phyloP scores from a whole-genome alignment of 371 early-diverging fungal genomes.

The Syncephalastrum sp. region DNA sequence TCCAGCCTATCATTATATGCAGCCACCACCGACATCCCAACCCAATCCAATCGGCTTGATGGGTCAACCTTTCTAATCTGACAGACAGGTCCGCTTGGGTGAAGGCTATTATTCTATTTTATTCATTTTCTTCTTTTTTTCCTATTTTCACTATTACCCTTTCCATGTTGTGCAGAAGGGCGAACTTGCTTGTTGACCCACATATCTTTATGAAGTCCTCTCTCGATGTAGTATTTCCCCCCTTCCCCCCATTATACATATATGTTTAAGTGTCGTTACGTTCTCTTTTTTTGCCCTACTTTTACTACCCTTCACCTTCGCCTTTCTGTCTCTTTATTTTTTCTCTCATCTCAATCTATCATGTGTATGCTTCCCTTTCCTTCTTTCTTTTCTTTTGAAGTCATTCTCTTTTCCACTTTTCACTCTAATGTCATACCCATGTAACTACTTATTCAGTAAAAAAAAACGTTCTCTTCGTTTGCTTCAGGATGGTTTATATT shows the following conservation, averaged over 20 bases:
- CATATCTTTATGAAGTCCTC: too few species aligned
- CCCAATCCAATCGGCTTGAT: too few species aligned
- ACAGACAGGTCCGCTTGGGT: too few species aligned
- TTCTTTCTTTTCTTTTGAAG: constrained; percentile 1
- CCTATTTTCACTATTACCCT: too few species aligned
- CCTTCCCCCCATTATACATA: not conserved
- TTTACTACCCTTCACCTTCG: constrained; percentile 1
- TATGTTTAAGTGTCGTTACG: not conserved
- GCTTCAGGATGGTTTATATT: constrained; percentile 7
- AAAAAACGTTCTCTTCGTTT: constrained; percentile 1
- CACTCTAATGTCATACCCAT: constrained; percentile 3
- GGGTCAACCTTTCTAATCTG: too few species aligned
- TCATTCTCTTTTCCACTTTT: constrained; percentile 1
- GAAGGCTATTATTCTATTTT: too few species aligned
- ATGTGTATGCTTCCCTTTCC: constrained; percentile 9
- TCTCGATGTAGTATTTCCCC: too few species aligned
- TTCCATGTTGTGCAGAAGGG: too few species aligned
- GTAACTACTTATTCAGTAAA: constrained; percentile 3
- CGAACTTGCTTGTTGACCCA: too few species aligned
- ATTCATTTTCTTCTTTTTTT: too few species aligned
- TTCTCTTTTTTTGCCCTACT: not conserved
- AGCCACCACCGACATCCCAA: too few species aligned
- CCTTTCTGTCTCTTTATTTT: not conserved
- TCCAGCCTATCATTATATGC: too few species aligned
- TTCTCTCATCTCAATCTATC: not conserved